Evolutionary conservation across 179 eudicot genomes (phyloP).

Genomic region (Sideroxylon spinosum): DNA sequence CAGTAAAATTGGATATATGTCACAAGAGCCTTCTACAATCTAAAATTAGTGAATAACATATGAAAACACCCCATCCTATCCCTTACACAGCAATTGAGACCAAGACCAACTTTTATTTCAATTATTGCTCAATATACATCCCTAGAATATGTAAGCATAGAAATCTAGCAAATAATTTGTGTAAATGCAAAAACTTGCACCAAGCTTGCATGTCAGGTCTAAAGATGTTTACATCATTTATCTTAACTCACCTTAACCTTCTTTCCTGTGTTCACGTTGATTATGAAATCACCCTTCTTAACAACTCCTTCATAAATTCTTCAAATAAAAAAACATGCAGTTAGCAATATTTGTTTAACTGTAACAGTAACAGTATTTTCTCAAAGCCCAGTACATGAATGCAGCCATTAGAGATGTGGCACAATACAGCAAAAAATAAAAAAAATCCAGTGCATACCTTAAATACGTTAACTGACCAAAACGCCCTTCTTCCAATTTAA

Average conservation of each 20-base stretch:
- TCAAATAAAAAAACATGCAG: constrained; percentile 23
- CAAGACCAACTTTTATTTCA: not conserved
- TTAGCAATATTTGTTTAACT: constrained; percentile 12
- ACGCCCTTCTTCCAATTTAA: constrained; percentile 89
- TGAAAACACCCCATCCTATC: not conserved
- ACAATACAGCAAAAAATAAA: not conserved
- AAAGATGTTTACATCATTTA: not conserved
- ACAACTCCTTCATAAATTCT: constrained; percentile 91
- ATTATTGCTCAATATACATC: not conserved
- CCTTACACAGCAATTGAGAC: not conserved
- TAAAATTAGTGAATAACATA: not conserved
- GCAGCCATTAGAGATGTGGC: not conserved
- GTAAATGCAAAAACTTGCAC: not conserved
- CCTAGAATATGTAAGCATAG: not conserved
- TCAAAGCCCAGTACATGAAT: too few relatives aligned
- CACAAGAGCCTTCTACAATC: not conserved
- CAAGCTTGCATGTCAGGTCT: not conserved
- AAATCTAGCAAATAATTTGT: not conserved
- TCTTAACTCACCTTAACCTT: constrained; percentile 60
- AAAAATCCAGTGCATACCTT: constrained; percentile 39
- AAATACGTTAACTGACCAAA: constrained; percentile 92
- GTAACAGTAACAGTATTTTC: not conserved
- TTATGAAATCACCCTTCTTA: constrained; percentile 86
- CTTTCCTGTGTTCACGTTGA: constrained; percentile 87
- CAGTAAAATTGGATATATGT: not conserved